phyloP scores from a whole-genome alignment of 768 basidiomycete species.

The Lenzites betulinus region DNA sequence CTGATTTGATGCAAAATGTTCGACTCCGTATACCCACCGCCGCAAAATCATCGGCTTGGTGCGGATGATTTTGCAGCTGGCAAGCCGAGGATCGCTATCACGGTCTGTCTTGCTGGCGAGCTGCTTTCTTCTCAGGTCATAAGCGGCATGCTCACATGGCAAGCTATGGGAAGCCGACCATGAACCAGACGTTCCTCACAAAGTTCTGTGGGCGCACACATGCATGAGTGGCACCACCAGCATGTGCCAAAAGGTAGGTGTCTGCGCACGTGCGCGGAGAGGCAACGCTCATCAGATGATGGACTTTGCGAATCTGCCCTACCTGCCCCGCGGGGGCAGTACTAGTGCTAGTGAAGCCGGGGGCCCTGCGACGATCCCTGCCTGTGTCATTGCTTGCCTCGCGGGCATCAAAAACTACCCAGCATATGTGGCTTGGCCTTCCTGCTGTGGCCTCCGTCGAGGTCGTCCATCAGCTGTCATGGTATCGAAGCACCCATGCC shows the following conservation, averaged over 20 bases:
- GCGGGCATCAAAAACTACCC: background rate
- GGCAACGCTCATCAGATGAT: constrained; percentile 10
- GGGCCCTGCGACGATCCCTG: constrained; percentile 8
- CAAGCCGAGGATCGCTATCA: too few relatives aligned
- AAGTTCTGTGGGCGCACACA: background rate
- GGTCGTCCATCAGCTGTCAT: constrained; percentile 12
- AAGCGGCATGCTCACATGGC: background rate
- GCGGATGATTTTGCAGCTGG: too few relatives aligned
- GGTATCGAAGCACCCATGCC: constrained; percentile 12
- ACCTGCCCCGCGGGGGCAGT: too few relatives aligned
- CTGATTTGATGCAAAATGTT: constrained; percentile 9
- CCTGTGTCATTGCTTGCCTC: too few relatives aligned
- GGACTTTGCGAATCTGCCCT: background rate
- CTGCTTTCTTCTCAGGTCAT: background rate
- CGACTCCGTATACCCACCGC: background rate
- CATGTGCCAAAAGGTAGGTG: too few relatives aligned
- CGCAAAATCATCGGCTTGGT: background rate
- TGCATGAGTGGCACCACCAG: background rate
- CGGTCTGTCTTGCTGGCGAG: too few relatives aligned
- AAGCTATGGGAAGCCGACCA: background rate
- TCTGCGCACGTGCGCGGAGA: constrained; percentile 2
- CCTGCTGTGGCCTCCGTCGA: background rate
- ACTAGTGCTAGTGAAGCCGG: too few relatives aligned
- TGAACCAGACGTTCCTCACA: background rate
- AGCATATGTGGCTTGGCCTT: background rate